Evolutionary conservation across 164 flowering plant species (phyloP).

Genomic region (Vitis rotundifolia): DNA sequence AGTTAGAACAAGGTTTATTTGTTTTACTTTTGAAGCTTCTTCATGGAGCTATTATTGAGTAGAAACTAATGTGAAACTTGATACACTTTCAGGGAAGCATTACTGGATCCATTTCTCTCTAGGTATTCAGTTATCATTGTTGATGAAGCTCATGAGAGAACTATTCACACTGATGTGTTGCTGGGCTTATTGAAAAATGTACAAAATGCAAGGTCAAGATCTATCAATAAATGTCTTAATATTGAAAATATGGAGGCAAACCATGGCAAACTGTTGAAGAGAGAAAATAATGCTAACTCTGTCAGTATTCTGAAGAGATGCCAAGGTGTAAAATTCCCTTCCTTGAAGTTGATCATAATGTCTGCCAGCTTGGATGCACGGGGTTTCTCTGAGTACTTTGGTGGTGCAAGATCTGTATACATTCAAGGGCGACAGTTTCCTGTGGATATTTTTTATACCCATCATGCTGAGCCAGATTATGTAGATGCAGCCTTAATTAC

Average conservation of each 20-base stretch:
- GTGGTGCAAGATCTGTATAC: conserved; percentile 91
- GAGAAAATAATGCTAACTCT: conserved; percentile 25
- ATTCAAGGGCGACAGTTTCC: conserved; percentile 86
- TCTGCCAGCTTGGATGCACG: conserved; percentile 98
- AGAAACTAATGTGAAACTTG: conserved; percentile 4
- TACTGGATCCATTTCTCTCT: conserved; percentile 84
- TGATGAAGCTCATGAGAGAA: conserved; percentile 99
- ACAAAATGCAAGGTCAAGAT: conserved; percentile 56
- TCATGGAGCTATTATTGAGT: not conserved
- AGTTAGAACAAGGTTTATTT: not conserved
- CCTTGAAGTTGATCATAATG: conserved; percentile 85
- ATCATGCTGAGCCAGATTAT: conserved; percentile 65
- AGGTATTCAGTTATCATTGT: conserved; percentile 86
- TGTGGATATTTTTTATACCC: conserved; percentile 79
- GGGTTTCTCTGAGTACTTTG: conserved; percentile 78
- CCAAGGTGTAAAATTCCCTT: conserved; percentile 44
- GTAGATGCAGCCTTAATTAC: conserved; percentile 77
- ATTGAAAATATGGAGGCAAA: conserved; percentile 22
- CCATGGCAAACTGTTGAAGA: conserved; percentile 23
- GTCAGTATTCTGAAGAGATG: conserved; percentile 31
- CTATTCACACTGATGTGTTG: conserved; percentile 92
- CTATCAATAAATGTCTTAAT: conserved; percentile 17
- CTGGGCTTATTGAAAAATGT: conserved; percentile 82
- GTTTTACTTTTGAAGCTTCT: not conserved
- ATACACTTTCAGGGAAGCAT: conserved; percentile 73